These are phyloP conservation scores for Sporothrix mexicana DNA, from an alignment of 2,329 filamentous ascomycete genomes.

Conservation along the genomic window DNA sequence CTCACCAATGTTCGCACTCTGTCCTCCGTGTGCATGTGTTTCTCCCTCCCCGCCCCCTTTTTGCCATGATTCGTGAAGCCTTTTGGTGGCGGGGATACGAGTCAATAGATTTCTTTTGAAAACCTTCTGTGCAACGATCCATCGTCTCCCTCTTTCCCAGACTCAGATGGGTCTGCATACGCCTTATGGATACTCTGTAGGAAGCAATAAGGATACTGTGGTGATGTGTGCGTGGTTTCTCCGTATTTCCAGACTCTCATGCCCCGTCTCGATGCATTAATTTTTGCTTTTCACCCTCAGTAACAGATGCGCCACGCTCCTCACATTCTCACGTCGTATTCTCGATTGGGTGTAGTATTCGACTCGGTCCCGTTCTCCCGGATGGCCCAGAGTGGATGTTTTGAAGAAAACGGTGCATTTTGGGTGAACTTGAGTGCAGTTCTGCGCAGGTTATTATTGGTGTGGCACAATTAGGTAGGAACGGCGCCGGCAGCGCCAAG, in stretches of 20 bases:
- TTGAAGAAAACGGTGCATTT: background rate
- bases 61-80: background rate
- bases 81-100: background rate
- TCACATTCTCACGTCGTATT: slow-evolving; percentile 4
- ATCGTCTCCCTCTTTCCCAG: slow-evolving; percentile 1
- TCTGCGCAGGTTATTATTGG: too few species aligned
- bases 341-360: slow-evolving; percentile 10
- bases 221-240: too few species aligned
- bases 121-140: background rate
- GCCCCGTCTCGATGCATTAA: slow-evolving; percentile 6
- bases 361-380: background rate
- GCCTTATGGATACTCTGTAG: background rate
- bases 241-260: background rate
- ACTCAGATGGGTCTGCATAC: slow-evolving; percentile 10
- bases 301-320: too few species aligned
- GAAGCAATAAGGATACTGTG: too few species aligned
- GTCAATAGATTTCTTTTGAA: background rate
- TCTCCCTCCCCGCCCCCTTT: background rate
- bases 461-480: background rate
- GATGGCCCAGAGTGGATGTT: background rate
- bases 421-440: too few species aligned
- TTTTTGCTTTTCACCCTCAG: background rate
- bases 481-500: background rate
- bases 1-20: background rate
- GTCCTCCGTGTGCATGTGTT: background rate